Base-by-base conservation (phyloP, 768 basidiomycete genomes). In the Termitomyces eurrhizus region DNA sequence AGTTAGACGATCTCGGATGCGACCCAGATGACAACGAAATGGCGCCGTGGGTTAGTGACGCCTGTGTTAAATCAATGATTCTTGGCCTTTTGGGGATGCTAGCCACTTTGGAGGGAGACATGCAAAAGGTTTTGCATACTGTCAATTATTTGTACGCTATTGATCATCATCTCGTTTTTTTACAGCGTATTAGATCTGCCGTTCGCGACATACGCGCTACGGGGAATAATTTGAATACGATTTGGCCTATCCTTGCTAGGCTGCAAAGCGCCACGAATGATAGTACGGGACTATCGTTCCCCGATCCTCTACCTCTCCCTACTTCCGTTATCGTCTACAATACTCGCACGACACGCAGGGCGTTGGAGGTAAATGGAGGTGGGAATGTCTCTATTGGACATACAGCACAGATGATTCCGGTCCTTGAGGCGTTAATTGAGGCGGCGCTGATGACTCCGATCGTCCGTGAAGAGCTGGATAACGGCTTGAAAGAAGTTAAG, bases 361-460 rank as follows among this genome's bases (percentile, higher is more conserved):
- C 73, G 16, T 68, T 69, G 13, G 70, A 65, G 29, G 59, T 65
- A 24, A 66, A 68, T 21, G 45, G 56, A 29, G 18, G 59, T 9
- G 7, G 13, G 7, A 26, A 36, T 58, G 62, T 72, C 59, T 41
- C 60, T 57, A 59, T 75, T 70, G 59, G 73, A 61, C 62, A 79
- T 78, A 66, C 88, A 0, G 79, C 79, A 5, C 91, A 92, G 65
- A 77, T 93, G 65, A 74, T 93, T 14, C 90, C 90, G 16, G 78
- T 89, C 24, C 67, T 92, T 33, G 62, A 78, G 7, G 79, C 83
- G 4, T 74, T 93, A n/a, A 79, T 89, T 14, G 78, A 88, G 42
- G 71, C 72, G 7, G 79, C 75, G 2, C 64, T 85, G 18, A 70
- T 78, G 32, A 79, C 85, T 8, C 72, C 76, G 49, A 65, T 68